Evolutionary conservation across 169 alveolate genomes (phyloP), one percentile per base, ranked within the genome.

Genomic region (Plasmodium gallinaceum): DNA sequence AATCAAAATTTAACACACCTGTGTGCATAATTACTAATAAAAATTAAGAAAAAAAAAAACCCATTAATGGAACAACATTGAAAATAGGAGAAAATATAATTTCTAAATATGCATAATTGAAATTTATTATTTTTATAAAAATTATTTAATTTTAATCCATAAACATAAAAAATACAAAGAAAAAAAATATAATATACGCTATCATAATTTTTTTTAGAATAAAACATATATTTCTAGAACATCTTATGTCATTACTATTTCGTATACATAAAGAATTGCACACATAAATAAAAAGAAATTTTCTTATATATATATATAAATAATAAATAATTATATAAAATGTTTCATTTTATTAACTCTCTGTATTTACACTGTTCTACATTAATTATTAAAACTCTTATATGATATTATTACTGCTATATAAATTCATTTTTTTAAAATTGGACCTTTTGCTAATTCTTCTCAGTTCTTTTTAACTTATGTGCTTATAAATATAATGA

Each of bases 341-440:
- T 32, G 39, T 32, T 32, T 54, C 14, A 75, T 43, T 32, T n/a
- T 39, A 18, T 74, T 45, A 66, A 80, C 90, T 80, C 90, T 80
- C 90, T 80, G 83, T 71, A 61, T 61, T 51, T 43, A 80, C 90
- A 80, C 83, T 54, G 71, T 52, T 65, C 46, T 80, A 54, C 60
- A 52, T 80, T 66, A 16, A 10, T 54, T 32, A 26, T 16, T 62
- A 54, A 54, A 73, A 26, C 69, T 46, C 22, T 73, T 73, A 26
- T 52, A 57, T 73, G 51, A 54, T 14, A 57, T 73, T 73, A 54
- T 14, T n/a, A 7, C 24, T 24, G 69, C 20, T 73, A 57, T 51
- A 43, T 52, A 48, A 71, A 54, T 73, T 18, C 20, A 0, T 39
- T 65, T 73, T 51, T 14, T 73, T 57, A 52, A 22, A 14, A 14